These are phyloP conservation scores for Escovopsis sp. DNA, from an alignment of 2,329 filamentous ascomycete genomes.

Conservation along the genomic window DNA sequence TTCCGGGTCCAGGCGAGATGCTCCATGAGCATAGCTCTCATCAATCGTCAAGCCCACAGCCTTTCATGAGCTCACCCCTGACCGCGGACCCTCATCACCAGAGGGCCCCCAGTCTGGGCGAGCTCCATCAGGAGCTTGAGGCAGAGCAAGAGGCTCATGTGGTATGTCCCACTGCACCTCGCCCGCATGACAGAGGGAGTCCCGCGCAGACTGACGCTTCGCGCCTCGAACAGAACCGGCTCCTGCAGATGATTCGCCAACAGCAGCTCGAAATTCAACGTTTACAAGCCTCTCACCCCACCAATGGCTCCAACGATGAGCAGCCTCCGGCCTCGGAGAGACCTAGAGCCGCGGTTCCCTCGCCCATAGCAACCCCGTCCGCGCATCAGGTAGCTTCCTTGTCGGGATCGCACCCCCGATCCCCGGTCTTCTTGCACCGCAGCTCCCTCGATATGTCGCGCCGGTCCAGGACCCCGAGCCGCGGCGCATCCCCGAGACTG, in stretches of 20 bases:
- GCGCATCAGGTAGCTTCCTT: slow-evolving; percentile 11
- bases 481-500: slow-evolving; percentile 41
- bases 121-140: slow-evolving; percentile 66
- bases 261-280: slow-evolving; percentile 58
- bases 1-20: slow-evolving; percentile 58
- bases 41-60: slow-evolving; percentile 26
- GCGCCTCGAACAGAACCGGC: slow-evolving; percentile 43
- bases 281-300: slow-evolving; percentile 32
- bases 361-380: slow-evolving; percentile 20
- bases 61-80: slow-evolving; percentile 33
- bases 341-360: slow-evolving; percentile 23
- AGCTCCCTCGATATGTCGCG: slow-evolving; percentile 45
- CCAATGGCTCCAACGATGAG: slow-evolving; percentile 29
- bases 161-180: slow-evolving; percentile 21
- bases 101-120: slow-evolving; percentile 54
- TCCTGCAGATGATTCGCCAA: slow-evolving; percentile 61
- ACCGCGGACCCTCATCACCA: slow-evolving; percentile 41
- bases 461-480: slow-evolving; percentile 44
- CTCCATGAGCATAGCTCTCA: slow-evolving; percentile 26
- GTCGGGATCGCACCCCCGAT: slow-evolving; percentile 33
- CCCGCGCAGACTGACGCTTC: neutral
- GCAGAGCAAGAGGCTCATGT: slow-evolving; percentile 69
- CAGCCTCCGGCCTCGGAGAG: slow-evolving; percentile 36
- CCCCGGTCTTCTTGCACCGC: slow-evolving; percentile 34
- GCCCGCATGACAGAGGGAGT: slow-evolving; percentile 10